Conservation (phyloP, 129 eudicot species). For the Heracleum sosnowskyi region DNA sequence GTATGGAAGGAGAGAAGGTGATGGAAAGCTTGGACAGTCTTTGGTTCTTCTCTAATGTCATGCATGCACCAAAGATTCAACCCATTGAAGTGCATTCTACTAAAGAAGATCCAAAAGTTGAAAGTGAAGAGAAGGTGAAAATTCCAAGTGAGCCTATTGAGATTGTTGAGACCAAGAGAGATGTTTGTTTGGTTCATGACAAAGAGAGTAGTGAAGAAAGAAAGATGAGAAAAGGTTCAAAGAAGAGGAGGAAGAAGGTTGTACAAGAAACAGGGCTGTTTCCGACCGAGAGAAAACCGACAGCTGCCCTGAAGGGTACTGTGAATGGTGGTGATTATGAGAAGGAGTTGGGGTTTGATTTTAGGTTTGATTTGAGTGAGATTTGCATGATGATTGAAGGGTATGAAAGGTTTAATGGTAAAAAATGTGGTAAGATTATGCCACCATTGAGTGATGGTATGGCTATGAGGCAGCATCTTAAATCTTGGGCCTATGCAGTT, state of each 20-base stretch:
- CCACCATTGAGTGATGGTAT: slow-evolving; percentile 17
- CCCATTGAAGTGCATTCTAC: background rate
- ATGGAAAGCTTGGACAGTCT: slow-evolving; percentile 13
- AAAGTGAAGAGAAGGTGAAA: background rate
- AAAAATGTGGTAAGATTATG: background rate
- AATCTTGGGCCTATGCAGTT: slow-evolving; percentile 26
- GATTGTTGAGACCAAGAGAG: background rate
- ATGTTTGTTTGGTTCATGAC: background rate
- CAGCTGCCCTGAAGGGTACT: background rate
- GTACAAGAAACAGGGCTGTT: too few species aligned
- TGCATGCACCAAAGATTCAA: slow-evolving; percentile 8
- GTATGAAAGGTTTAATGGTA: background rate
- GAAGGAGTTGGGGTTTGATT: slow-evolving; percentile 5
- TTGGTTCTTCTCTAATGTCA: slow-evolving; percentile 20
- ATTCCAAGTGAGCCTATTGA: background rate
- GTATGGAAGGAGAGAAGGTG: slow-evolving; percentile 14
- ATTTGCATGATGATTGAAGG: slow-evolving; percentile 6
- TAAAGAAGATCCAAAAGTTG: background rate
- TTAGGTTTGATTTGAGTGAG: slow-evolving; percentile 14
- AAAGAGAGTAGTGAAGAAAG: slow-evolving; percentile 1
- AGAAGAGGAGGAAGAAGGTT: background rate
- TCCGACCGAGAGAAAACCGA: too few species aligned
- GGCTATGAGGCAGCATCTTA: slow-evolving; percentile 22
- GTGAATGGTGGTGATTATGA: background rate
- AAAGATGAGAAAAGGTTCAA: background rate